Evolutionary conservation across 306 rosid species (phyloP), one percentile per base, ranked within the genome.

Genomic region (Argentina anserina): DNA sequence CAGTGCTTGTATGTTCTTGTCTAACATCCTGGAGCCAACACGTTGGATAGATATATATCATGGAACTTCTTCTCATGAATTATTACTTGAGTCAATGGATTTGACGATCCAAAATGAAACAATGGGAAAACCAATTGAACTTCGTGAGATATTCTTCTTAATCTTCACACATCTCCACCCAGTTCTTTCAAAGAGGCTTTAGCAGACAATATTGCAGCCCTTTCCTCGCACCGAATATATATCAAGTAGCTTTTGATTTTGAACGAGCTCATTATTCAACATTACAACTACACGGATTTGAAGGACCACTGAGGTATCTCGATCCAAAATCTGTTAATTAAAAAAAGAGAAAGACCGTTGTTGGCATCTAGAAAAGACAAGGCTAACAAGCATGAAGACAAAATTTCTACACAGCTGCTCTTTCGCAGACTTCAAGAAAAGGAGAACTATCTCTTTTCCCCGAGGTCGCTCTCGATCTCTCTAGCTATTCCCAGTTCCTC

Each of bases 401-500:
- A 90, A 88, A 82, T 92, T 92, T 88, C 88, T 83, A 85, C 92
- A 83, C 81, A 81, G 41, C 76, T 58, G 21, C 76, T 50, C 95
- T 90, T 92, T 92, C 89, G 84, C 95, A 81, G 87, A 85, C 84
- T 90, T 92, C 78, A 85, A 85, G 89, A 84, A 90, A 82, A 86
- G 83, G 53, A 49, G 68, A 61, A 64, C 68, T 61, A 78, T 43
- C 65, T 70, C 65, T 70, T 70, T 69, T 55, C 50, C 65, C 18
- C 55, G 18, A 53, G 75, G 53, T 71, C 65, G 53, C 18, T 71
- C 53, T 71, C 46, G 26, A 34, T 33, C 43, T 33, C 80, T 85
- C 84, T 59, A 31, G 65, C 40, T 81, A 85, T 85, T 79, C 60
- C 60, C 81, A 59, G 67, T 79, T 21, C 73, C 76, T 73, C 78